Conservation (phyloP, 1,284 basidiomycete genomes). For the Ceratobasidium papillatum region DNA sequence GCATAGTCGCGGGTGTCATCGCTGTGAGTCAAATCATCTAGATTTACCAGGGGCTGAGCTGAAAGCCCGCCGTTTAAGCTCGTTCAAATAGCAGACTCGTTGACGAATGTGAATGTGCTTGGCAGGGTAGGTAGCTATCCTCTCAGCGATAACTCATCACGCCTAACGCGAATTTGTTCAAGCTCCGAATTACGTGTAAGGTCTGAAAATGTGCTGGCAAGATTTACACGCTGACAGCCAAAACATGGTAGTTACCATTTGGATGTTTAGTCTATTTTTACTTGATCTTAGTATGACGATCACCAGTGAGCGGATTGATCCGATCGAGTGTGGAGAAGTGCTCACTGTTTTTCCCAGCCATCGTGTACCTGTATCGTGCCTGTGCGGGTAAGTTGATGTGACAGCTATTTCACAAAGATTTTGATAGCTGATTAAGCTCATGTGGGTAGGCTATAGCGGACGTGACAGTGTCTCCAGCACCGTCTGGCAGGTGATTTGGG, state of each 20-base stretch:
- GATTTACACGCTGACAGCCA: background rate
- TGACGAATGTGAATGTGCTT: too few species aligned
- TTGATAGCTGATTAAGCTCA: too few species aligned
- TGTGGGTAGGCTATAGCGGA: background rate
- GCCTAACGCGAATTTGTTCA: too few species aligned
- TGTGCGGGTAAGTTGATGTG: background rate
- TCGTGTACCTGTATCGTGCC: constrained; percentile 11
- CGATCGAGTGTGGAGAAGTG: background rate
- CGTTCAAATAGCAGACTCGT: too few species aligned
- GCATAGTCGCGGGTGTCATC: background rate
- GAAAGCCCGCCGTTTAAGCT: too few species aligned
- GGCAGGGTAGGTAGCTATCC: too few species aligned
- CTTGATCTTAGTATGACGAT: constrained; percentile 22
- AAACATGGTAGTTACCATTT: constrained; percentile 6
- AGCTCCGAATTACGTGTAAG: too few species aligned
- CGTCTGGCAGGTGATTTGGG: constrained; percentile 37
- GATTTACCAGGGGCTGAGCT: too few species aligned
- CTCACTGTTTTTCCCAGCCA: constrained; percentile 5
- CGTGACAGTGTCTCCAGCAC: constrained; percentile 16
- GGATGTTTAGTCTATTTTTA: constrained; percentile 17
- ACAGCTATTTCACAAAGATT: too few species aligned
- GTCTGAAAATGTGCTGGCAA: too few species aligned
- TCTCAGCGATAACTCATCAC: too few species aligned
- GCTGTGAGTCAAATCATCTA: background rate
- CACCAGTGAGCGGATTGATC: constrained; percentile 12